These are phyloP conservation scores for Scleromitrula shiraiana DNA, from an alignment of 2,329 filamentous ascomycete species.

Conservation along the genomic window DNA sequence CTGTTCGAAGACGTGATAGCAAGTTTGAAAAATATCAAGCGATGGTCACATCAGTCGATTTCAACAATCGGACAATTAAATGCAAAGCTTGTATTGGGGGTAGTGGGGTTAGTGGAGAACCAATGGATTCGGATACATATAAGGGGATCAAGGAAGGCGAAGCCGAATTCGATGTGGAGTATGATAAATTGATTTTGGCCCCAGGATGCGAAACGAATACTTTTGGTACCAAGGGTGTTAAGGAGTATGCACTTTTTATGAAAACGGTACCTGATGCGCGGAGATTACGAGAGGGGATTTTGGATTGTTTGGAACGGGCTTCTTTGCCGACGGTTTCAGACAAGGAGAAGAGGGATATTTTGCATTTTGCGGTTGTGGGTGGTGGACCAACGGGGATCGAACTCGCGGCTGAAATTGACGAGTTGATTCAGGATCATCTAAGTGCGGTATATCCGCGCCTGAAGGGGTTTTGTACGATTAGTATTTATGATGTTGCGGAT, in stretches of 20 bases:
- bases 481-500: constrained; percentile 38
- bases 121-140: neutral
- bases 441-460: constrained; percentile 34
- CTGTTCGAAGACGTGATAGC: constrained; percentile 20
- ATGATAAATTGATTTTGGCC: constrained; percentile 35
- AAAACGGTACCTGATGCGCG: constrained; percentile 24
- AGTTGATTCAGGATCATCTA: constrained; percentile 34
- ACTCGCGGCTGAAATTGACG: constrained; percentile 37
- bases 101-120: neutral
- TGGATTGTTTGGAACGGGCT: constrained; percentile 50
- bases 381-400: constrained; percentile 54
- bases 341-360: constrained; percentile 47
- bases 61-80: constrained; percentile 28
- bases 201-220: constrained; percentile 32
- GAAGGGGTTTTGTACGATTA: constrained; percentile 32
- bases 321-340: constrained; percentile 50
- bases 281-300: constrained; percentile 25
- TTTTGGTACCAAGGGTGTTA: constrained; percentile 18
- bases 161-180: constrained; percentile 31
- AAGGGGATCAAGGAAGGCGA: neutral
- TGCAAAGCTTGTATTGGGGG: constrained; percentile 23
- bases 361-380: constrained; percentile 67
- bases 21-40: constrained; percentile 5
- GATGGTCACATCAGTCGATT: constrained; percentile 26
- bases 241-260: constrained; percentile 20